These are phyloP conservation scores for Bifiguratus adelaidae DNA, from an alignment of 192 early-diverging fungal genomes.

Conservation along the genomic window DNA sequence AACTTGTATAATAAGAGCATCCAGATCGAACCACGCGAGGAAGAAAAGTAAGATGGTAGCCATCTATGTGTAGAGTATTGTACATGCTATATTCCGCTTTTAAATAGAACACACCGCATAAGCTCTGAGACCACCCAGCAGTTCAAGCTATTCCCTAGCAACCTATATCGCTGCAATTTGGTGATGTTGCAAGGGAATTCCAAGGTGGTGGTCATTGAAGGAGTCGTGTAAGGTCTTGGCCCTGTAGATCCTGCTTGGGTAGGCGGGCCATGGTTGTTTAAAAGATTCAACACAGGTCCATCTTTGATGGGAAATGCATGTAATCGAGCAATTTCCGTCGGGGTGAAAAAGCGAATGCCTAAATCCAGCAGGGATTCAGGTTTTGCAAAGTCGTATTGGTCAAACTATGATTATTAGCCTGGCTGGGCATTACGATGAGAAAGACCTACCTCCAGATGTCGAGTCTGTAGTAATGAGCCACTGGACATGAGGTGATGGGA, in stretches of 20 bases:
- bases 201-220: slow-evolving; percentile 22
- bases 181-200: slow-evolving; percentile 56
- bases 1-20: slow-evolving; percentile 68
- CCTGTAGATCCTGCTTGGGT: too few species aligned
- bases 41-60: too few species aligned
- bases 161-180: slow-evolving; percentile 53
- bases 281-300: too few species aligned
- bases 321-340: slow-evolving; percentile 66
- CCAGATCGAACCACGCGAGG: slow-evolving; percentile 62
- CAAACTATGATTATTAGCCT: neutral
- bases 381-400: slow-evolving; percentile 46
- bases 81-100: slow-evolving; percentile 2
- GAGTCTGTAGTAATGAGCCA: slow-evolving; percentile 72
- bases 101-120: slow-evolving; percentile 53
- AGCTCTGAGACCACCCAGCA: slow-evolving; percentile 71
- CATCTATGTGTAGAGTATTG: too few species aligned
- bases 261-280: too few species aligned
- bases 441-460: slow-evolving; percentile 42
- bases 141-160: slow-evolving; percentile 87
- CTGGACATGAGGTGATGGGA: slow-evolving; percentile 65
- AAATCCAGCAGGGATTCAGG: slow-evolving; percentile 52
- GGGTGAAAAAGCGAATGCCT: slow-evolving; percentile 74
- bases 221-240: slow-evolving; percentile 1
- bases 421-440: neutral
- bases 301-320: slow-evolving; percentile 76